phyloP scores from a whole-genome alignment of 352 stramenopile species.

The Globisporangium alternatum region DNA sequence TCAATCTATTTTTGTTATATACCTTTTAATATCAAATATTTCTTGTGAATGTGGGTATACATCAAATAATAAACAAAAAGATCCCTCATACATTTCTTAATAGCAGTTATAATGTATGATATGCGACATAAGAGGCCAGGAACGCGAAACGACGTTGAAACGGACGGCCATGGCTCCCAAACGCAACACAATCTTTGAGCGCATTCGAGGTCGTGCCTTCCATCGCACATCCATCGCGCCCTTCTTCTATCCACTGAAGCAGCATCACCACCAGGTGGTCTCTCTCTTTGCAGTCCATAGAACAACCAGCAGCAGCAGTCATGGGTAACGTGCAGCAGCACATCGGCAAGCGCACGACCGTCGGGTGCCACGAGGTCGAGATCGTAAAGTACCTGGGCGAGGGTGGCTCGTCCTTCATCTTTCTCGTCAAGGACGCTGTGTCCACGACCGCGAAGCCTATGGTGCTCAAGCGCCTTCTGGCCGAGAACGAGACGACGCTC shows the following conservation, averaged over 20 bases:
- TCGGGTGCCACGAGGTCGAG: conserved; percentile 67
- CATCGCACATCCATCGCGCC: neutral
- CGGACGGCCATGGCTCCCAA: neutral
- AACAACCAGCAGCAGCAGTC: conserved; percentile 1
- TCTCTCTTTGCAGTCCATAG: neutral
- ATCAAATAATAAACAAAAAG: no score
- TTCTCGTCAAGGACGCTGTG: conserved; percentile 65
- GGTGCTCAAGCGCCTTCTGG: conserved; percentile 74
- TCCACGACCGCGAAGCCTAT: conserved; percentile 33
- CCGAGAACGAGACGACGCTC: conserved; percentile 61
- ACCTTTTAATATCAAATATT: neutral
- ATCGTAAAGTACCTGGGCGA: conserved; percentile 73
- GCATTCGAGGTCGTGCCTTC: neutral
- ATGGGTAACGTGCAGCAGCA: conserved; percentile 84
- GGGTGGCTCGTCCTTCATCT: conserved; percentile 81
- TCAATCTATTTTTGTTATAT: neutral
- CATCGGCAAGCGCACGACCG: conserved; percentile 60
- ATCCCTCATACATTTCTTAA: no score
- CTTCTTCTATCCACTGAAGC: neutral
- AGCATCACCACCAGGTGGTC: neutral
- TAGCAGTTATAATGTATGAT: neutral
- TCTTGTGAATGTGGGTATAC: conserved; percentile 7
- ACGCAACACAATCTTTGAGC: neutral
- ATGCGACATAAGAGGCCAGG: neutral
- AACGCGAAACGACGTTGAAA: conserved; percentile 28